Percentiles rank a stretch among this genome's conserved stretches.
Evolutionary conservation across 345 rosid species (phyloP).

Genomic region (Gossypium turneri): DNA sequence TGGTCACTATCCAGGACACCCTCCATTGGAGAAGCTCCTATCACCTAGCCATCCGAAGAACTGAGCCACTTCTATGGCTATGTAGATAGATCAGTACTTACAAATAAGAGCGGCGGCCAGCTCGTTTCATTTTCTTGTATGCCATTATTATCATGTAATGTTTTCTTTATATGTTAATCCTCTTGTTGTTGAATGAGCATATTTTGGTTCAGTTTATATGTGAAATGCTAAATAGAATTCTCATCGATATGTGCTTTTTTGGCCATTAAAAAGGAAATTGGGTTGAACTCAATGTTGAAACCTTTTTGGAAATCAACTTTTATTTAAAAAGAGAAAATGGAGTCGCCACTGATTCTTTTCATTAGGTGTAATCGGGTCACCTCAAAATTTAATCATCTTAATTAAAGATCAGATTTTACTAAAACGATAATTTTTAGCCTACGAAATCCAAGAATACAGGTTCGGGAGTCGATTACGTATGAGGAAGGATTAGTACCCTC

Average conservation of each 20-base stretch:
- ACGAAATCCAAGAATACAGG: too few relatives aligned
- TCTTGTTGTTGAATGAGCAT: background rate
- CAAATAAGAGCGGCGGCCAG: slow-evolving; percentile 15
- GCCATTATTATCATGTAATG: background rate
- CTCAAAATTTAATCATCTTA: too few relatives aligned
- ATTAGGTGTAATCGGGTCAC: too few relatives aligned
- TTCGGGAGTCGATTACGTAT: too few relatives aligned
- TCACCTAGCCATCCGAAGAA: background rate
- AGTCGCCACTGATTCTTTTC: too few relatives aligned
- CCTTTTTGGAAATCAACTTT: too few relatives aligned
- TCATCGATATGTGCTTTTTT: background rate
- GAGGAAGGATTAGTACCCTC: too few relatives aligned
- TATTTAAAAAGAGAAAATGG: too few relatives aligned
- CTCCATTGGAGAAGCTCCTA: slow-evolving; percentile 15
- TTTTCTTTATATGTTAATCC: slow-evolving; percentile 2
- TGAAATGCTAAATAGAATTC: background rate
- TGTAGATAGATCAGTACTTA: background rate
- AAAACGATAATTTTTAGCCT: too few relatives aligned
- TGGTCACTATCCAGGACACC: slow-evolving; percentile 16
- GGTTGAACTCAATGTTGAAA: background rate
- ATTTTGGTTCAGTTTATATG: background rate
- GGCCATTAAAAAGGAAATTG: background rate
- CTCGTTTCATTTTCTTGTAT: slow-evolving; percentile 8
- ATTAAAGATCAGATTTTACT: too few relatives aligned
- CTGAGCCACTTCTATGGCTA: background rate